Percentiles rank a stretch among this genome's conserved stretches.
Evolutionary conservation across 371 early-diverging fungal genomes (phyloP).

Genomic region (Mucor saturninus): DNA sequence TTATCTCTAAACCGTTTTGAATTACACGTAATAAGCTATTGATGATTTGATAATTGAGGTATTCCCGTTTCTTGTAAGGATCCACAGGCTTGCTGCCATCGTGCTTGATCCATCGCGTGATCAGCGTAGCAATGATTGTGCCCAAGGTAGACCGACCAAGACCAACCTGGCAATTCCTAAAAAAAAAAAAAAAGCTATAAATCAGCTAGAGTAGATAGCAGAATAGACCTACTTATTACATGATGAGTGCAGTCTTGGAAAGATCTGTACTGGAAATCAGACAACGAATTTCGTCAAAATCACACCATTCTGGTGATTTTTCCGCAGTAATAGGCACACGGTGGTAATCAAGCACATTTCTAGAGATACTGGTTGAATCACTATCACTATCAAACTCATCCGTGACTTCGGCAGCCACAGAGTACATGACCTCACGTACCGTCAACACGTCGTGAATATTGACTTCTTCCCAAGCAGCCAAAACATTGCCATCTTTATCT

Average conservation of each 20-base stretch:
- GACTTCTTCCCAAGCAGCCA: conserved; percentile 60
- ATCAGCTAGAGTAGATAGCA: too few species aligned
- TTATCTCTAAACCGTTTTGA: conserved; percentile 58
- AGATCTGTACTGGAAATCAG: conserved; percentile 28
- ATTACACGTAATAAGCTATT: conserved; percentile 63
- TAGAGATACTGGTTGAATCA: not conserved
- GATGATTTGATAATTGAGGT: conserved; percentile 53
- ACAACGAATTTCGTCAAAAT: conserved; percentile 57
- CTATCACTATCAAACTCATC: conserved; percentile 18
- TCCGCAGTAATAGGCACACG: conserved; percentile 63
- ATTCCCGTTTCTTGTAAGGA: conserved; percentile 16
- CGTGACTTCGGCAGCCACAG: conserved; percentile 22
- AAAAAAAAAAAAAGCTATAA: not conserved
- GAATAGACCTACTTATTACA: conserved; percentile 26
- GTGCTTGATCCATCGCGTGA: conserved; percentile 43
- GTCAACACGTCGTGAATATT: conserved; percentile 47
- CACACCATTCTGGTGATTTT: conserved; percentile 49
- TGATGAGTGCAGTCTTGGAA: conserved; percentile 45
- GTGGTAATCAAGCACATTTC: conserved; percentile 33
- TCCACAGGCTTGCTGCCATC: not conserved
- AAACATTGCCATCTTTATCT: conserved; percentile 38
- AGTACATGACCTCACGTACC: conserved; percentile 43
- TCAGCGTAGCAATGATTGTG: conserved; percentile 43
- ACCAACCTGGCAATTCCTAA: conserved; percentile 66
- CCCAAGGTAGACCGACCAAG: conserved; percentile 59